Base-by-base conservation (phyloP, 768 basidiomycete genomes). In the Rhizopogon rudus region DNA sequence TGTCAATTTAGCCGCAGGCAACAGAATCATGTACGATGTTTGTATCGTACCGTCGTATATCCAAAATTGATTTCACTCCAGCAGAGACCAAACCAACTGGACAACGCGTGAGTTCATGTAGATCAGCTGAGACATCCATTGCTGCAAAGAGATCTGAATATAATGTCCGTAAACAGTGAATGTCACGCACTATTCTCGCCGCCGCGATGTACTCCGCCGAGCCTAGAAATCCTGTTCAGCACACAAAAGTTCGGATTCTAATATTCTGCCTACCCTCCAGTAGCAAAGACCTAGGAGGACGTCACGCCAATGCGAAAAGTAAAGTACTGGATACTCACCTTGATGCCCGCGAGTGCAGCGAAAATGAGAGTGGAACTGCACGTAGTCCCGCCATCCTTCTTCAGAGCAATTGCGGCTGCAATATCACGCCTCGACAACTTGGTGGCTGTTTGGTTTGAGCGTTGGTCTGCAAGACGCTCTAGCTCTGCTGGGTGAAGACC, bases 51-150 rank as follows among this genome's bases (percentile, higher is more conserved):
- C 82, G 80, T 55, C 88, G 88, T 56, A 98, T 94, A 67, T 99
- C 97, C 42, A 99, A 70, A 57, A 99, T 98, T 0, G 90, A 92
- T 68, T 98, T 99, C 17, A 91, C 86, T 10, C 97, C 97, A 9
- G 94, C 88, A 16, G 95, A 96, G 9, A 98, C 84, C 37, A 99
- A 79, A 3, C 88, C 93, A 44, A 98, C 91, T 20, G 94, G 89
- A 62, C 92, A 96, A 17, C 91, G 80, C 20, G 89, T 78, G 35
- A 99, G 81, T 67, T 98, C 93, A 8, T 87, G 86, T 14, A 99
- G 76, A 67, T 99, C 96, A 14, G 96, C 93, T 14, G 96, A 98
- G 29, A 99, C 76, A 64, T 99, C 96, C 83, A 98, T 84, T 16
- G 91, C 93, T 97, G 61, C 46, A 10, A 42, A 51, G 13, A 16